phyloP scores from a whole-genome alignment of 2,329 filamentous ascomycete species.

The Acephala macrosclerotiorum region DNA sequence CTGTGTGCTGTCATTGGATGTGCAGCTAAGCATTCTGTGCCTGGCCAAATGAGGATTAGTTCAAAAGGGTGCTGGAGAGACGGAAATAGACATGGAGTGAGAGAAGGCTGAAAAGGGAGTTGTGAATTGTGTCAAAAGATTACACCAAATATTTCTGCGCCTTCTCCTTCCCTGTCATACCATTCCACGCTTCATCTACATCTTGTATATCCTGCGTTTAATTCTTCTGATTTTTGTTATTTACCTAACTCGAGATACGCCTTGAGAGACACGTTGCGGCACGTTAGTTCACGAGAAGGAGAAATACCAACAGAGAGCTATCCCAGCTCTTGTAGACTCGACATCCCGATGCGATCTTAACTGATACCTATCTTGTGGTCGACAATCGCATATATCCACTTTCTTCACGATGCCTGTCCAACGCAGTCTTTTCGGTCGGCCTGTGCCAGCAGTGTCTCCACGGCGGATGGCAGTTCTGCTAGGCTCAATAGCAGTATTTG shows the following conservation, averaged over 20 bases:
- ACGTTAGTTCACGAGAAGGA: conserved; percentile 1
- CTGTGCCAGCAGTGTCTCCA: conserved; percentile 57
- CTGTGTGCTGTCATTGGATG: conserved; percentile 7
- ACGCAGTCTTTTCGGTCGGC: conserved; percentile 55
- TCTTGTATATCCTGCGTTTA: neutral
- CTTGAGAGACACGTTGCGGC: conserved; percentile 5
- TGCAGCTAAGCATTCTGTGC: neutral
- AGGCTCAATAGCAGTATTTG: conserved; percentile 58
- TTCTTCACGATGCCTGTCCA: conserved; percentile 53
- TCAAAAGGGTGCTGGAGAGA: neutral
- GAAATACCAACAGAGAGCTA: conserved; percentile 5
- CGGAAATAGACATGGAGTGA: neutral
- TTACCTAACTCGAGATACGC: no score
- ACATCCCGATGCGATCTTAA: conserved; percentile 28
- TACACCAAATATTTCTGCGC: neutral
- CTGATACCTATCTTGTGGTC: conserved; percentile 20
- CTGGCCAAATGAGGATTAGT: neutral
- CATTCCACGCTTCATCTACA: neutral
- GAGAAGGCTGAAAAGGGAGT: neutral
- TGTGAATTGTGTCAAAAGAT: neutral
- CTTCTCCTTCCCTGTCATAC: neutral
- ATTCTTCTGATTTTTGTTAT: neutral
- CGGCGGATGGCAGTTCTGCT: conserved; percentile 61
- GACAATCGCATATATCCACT: neutral
- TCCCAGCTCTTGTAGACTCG: conserved; percentile 1